Conservation (phyloP, 75 land plant genomes). For the Ceratopteris richardii region DNA sequence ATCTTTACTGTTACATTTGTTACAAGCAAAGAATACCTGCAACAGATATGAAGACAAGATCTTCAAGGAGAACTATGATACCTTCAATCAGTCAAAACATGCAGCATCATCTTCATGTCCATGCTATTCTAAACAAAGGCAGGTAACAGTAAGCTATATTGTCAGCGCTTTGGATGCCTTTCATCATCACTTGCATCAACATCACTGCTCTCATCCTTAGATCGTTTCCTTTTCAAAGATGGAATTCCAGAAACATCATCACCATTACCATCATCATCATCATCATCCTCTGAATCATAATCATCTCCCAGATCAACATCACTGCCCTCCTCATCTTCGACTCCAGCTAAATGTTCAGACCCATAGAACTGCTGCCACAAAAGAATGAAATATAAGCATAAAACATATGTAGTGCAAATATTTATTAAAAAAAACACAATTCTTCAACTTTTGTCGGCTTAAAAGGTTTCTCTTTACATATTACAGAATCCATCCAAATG, state of each 20-base stretch:
- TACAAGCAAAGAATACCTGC: slow-evolving; percentile 7
- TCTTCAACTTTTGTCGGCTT: too few species aligned
- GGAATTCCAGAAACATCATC: slow-evolving; percentile 9
- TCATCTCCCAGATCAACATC: slow-evolving; percentile 19
- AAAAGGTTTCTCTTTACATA: too few species aligned
- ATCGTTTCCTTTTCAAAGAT: slow-evolving; percentile 9
- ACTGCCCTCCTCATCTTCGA: neutral
- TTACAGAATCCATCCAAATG: too few species aligned
- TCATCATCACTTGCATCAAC: slow-evolving; percentile 15
- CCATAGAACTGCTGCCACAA: neutral
- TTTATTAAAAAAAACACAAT: too few species aligned
- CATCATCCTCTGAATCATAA: slow-evolving; percentile 14
- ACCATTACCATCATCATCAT: slow-evolving; percentile 35
- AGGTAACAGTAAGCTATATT: too few species aligned
- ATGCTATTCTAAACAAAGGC: too few species aligned
- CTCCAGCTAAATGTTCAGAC: neutral
- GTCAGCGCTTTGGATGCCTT: slow-evolving; percentile 21
- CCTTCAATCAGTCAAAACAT: too few species aligned
- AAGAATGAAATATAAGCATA: neutral
- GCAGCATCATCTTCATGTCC: too few species aligned
- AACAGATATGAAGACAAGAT: neutral
- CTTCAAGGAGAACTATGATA: too few species aligned
- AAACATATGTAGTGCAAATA: too few species aligned
- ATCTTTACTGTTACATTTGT: neutral
- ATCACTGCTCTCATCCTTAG: slow-evolving; percentile 14